phyloP scores from a whole-genome alignment of 2,329 filamentous ascomycete genomes.

The Fusarium guadeloupense region DNA sequence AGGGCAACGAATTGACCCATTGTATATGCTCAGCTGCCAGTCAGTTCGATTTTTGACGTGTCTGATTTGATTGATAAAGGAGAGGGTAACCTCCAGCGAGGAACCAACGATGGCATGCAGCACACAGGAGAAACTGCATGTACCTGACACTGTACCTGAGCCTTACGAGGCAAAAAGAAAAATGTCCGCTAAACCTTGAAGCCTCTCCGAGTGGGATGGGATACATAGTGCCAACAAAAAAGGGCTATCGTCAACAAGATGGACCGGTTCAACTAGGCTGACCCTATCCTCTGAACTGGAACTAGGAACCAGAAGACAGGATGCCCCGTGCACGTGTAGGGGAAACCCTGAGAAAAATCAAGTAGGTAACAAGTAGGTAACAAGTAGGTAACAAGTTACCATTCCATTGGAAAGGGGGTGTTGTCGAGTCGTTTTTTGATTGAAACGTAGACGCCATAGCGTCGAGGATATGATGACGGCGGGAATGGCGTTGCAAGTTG shows the following conservation, averaged over 20 bases:
- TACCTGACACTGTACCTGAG: background rate
- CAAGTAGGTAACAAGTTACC: constrained; percentile 17
- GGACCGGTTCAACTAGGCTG: constrained; percentile 15
- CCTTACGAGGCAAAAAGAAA: background rate
- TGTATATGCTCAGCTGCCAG: background rate
- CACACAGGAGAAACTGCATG: background rate
- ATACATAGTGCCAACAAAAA: constrained; percentile 4
- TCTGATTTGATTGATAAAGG: background rate
- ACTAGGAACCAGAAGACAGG: constrained; percentile 3
- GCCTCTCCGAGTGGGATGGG: background rate
- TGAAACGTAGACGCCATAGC: constrained; percentile 29
- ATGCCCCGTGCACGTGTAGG: constrained; percentile 1
- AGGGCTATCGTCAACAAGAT: constrained; percentile 4
- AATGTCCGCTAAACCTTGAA: background rate
- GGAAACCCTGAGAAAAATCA: too few species aligned
- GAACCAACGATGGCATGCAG: background rate
- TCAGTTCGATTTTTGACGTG: background rate
- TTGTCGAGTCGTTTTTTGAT: constrained; percentile 1
- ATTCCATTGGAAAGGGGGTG: constrained; percentile 30
- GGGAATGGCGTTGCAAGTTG: constrained; percentile 26
- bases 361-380: too few species aligned
- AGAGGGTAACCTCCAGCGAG: background rate
- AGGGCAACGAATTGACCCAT: background rate
- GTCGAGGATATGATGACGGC: constrained; percentile 5
- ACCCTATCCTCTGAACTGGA: constrained; percentile 28